Evolutionary conservation across 352 stramenopile species (phyloP), one percentile per base, ranked within the genome.

Genomic region (Pythium graminicola): DNA sequence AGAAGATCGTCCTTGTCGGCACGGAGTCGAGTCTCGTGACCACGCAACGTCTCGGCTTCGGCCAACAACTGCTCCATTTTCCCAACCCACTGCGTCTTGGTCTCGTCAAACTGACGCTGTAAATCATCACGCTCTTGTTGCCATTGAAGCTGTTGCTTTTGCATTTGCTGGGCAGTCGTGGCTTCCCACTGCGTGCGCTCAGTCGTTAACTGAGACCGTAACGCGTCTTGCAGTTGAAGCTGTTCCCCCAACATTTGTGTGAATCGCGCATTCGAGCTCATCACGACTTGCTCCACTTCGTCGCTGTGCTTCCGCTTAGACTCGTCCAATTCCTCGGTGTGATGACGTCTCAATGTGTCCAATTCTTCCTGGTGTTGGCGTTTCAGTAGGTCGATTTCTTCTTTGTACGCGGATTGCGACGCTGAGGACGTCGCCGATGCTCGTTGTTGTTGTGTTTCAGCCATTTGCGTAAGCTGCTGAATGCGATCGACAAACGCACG

Each of bases 231-330:
- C 4, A 58, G 50, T n/a, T 66, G 72, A 11, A 94, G 53, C 52
- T 93, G 80, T 6, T 86, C 63, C 2, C 66, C 69, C 52, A 92
- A 65, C 81, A 94, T 89, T 26, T 62, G 48, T 47, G 85, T 85
- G 55, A 81, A 89, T 47, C 86, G 82, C 26, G 73, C 61, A 42
- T 92, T 92, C 8, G 67, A 76, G 32, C 64, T 77, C 8, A 67
- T 85, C 35, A 89, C 74, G 28, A 87, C 60, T 41, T 87, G 59
- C 20, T 83, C 68, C 23, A 86, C 47, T 47, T 95, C 85, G 19
- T 81, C 62, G 1, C 46, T 49, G 60, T 89, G 72, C 45, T 83
- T 65, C 42, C 49, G 26, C 28, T 32, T 50, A 17, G 81, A 35
- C 38, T 67, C 58, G 2, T 65, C 58, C 4, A 79, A 10, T 17